Evolutionary conservation across 345 rosid species (phyloP), one percentile per base, ranked within the genome.

Genomic region (Firmiana major): DNA sequence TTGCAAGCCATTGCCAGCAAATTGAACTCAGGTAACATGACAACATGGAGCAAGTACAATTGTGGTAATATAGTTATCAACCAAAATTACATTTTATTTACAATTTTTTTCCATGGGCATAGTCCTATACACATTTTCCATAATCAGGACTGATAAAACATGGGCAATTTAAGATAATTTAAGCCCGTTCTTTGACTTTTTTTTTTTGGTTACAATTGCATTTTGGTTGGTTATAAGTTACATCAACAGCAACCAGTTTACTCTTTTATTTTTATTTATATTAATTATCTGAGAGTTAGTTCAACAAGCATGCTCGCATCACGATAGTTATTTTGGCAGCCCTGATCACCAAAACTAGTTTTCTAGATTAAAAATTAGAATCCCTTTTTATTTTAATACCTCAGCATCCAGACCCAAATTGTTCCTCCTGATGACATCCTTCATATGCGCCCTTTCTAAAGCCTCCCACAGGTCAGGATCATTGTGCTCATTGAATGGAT

Each of bases 401-500:
- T 90, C 89, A 81, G 93, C 87, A 63, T 92, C 88, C 58, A 93
- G 87, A 77, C 97, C 98, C 40, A 82, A 77, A 64, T 93, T 64
- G 84, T 80, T 91, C 84, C 89, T 88, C 79, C 87, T 80, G 82
- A 93, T 86, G 69, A 88, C 93, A 83, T 93, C 97, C 83, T 91
- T 96, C 77, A 93, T 81, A 73, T 92, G 92, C 17, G 98, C 96
- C 82, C 94, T 92, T 83, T 91, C 92, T 53, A 92, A 82, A 81
- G 98, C 92, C 84, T 96, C 98, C 99, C 97, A 91, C 49, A 96
- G 91, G 79, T 86, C 97, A 87, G 94, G 82, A 82, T 96, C 99
- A 76, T 77, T 91, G 78, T 92, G 94, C 79, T 96, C 98, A 79
- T 77, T 81, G 78, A 96, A 96, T 16, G 98, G 99, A 65, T 96